Percentiles rank a stretch among this genome's conserved stretches.
phyloP scores from a whole-genome alignment of 2,329 filamentous ascomycete species.

The Fusarium haematococcum region DNA sequence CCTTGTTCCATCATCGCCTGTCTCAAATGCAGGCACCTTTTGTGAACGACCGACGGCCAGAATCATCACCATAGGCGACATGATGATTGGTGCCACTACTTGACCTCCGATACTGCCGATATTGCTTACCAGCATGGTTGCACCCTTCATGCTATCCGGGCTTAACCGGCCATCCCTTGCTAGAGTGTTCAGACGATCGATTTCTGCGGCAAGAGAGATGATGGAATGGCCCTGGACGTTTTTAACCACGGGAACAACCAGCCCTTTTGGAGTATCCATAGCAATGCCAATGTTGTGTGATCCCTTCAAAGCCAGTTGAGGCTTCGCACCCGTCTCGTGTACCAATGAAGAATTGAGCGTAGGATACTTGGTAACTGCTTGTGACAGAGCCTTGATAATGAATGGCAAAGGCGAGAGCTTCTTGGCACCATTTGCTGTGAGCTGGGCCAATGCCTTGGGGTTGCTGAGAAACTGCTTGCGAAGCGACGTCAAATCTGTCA shows the following conservation, averaged over 20 bases:
- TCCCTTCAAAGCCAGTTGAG: not conserved
- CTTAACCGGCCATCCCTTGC: constrained; percentile 1
- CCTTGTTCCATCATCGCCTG: not conserved
- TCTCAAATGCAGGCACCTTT: not conserved
- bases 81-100: not conserved
- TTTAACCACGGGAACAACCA: constrained; percentile 16
- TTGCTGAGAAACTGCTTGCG: not conserved
- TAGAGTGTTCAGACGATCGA: not conserved
- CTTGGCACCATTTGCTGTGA: not conserved
- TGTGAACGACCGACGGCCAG: not conserved
- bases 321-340: not conserved
- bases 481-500: not conserved
- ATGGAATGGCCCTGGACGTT: constrained; percentile 17
- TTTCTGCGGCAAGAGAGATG: constrained; percentile 1
- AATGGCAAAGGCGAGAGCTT: constrained; percentile 8
- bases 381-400: constrained; percentile 15
- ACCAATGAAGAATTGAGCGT: constrained; percentile 4
- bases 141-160: constrained; percentile 5
- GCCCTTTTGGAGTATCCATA: constrained; percentile 14
- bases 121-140: not conserved
- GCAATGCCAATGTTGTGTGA: constrained; percentile 22
- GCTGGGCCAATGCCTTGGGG: not conserved
- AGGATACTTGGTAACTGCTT: not conserved
- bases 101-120: not conserved
- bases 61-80: not conserved